phyloP scores from a whole-genome alignment of 805 yeast species.

The Brettanomyces naardenensis region DNA sequence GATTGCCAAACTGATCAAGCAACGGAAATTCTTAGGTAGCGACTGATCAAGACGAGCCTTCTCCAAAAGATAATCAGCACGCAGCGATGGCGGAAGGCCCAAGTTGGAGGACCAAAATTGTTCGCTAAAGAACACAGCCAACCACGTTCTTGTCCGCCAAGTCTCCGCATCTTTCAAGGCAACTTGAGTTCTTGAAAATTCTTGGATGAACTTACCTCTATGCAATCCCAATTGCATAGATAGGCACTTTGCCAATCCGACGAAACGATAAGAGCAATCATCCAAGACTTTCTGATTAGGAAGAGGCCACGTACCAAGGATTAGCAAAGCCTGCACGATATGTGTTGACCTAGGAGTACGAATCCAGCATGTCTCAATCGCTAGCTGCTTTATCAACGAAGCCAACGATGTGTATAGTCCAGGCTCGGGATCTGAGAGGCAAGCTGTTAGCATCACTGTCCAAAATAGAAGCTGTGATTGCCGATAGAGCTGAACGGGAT shows the following conservation, averaged over 20 bases:
- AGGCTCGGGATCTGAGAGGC: conserved; percentile 83
- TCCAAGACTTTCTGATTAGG: conserved; percentile 90
- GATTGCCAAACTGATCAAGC: conserved; percentile 63
- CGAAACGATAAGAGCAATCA: conserved; percentile 84
- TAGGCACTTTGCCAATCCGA: conserved; percentile 77
- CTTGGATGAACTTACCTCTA: conserved; percentile 85
- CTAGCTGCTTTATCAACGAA: conserved; percentile 73
- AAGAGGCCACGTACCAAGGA: conserved; percentile 85
- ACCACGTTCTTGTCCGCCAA: conserved; percentile 93
- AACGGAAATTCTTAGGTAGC: conserved; percentile 64
- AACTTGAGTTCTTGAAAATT: conserved; percentile 84
- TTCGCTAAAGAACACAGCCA: conserved; percentile 79
- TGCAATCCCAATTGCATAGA: conserved; percentile 86
- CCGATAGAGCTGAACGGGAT: conserved; percentile 69
- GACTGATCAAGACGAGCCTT: conserved; percentile 60
- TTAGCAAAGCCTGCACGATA: conserved; percentile 80
- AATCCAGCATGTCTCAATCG: conserved; percentile 89
- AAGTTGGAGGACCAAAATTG: conserved; percentile 85
- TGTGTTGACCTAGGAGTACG: conserved; percentile 91
- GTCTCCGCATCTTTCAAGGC: conserved; percentile 83
- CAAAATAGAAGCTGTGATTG: conserved; percentile 84
- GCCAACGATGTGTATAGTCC: conserved; percentile 68
- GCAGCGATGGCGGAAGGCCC: conserved; percentile 83
- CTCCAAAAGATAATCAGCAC: conserved; percentile 75
- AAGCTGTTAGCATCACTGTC: conserved; percentile 84